Evolutionary conservation across 176 grass and related monocot genomes (phyloP), one percentile per base, ranked within the genome.

Genomic region (Carex kokanica): DNA sequence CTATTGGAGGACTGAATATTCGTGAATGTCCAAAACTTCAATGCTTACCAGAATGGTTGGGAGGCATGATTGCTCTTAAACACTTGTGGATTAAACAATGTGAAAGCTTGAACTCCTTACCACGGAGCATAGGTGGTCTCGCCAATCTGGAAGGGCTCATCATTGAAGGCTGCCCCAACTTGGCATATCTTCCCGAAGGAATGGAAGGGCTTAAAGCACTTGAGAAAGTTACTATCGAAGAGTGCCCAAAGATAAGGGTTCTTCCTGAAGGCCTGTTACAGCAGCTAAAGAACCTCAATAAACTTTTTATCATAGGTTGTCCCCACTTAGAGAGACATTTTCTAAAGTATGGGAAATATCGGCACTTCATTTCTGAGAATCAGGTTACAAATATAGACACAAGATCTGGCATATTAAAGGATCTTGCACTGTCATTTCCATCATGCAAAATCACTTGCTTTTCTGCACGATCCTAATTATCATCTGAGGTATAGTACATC

Each of bases 1-100:
- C 55, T 17, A 5, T n/a, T 18, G 17, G 0, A 16, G 0, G 0
- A 6, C 5, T 58, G 5, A 0, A 1, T 18, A 58, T 58, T 58
- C 0, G 11, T 58, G 5, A 1, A 0, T 58, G 5, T 7, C 0
- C 55, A 0, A 58, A 58, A 6, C 55, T 58, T 8, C 15, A 58
- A n/a, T 58, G 16, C 17, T 58, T 58, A 58, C 55, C 17, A n/a
- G 55, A 58, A n/a, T 58, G 55, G 55, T 58, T 58, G 55, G 55
- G 55, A 58, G 2, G 0, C 0, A 58, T 58, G 10, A 7, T 20
- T 20, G 17, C 6, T 59, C 56, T 59, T 18, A n/a, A 59, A 18
- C 0, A 7, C 0, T 57, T 57, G 16, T 0, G 18, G 0, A 18
- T 57, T n/a, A 1, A 0, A 0, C 0, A 7, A 0, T 58, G 56